Evolutionary conservation across 2,329 filamentous ascomycete species (phyloP).

Genomic region (Aspergillus quadricinctus): DNA sequence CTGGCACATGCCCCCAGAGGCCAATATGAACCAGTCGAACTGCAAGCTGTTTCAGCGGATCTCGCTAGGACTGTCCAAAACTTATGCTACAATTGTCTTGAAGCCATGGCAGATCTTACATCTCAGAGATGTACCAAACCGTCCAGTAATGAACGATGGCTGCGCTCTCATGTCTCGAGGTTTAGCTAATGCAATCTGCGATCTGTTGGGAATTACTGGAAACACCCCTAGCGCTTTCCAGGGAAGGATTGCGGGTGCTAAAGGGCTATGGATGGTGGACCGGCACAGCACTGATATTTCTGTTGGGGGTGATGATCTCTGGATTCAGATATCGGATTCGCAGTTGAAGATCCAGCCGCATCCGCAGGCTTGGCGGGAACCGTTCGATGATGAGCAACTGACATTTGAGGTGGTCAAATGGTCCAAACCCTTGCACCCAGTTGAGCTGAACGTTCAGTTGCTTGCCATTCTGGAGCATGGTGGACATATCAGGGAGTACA

Average conservation of each 20-base stretch:
- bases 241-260: slow-evolving; percentile 55
- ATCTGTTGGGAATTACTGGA: slow-evolving; percentile 36
- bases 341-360: slow-evolving; percentile 54
- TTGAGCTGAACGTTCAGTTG: slow-evolving; percentile 51
- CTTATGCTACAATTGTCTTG: slow-evolving; percentile 36
- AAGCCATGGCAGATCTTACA: slow-evolving; percentile 35
- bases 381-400: slow-evolving; percentile 42
- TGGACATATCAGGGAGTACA: slow-evolving; percentile 39
- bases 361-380: slow-evolving; percentile 28
- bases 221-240: slow-evolving; percentile 52
- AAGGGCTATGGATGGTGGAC: slow-evolving; percentile 59
- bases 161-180: slow-evolving; percentile 53
- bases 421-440: slow-evolving; percentile 41
- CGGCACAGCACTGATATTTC: slow-evolving; percentile 26
- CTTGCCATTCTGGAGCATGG: slow-evolving; percentile 53
- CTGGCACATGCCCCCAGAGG: slow-evolving; percentile 41
- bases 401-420: slow-evolving; percentile 54
- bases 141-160: slow-evolving; percentile 47
- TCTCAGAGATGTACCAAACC: slow-evolving; percentile 23
- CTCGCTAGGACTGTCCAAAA: slow-evolving; percentile 42
- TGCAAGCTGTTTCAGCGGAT: slow-evolving; percentile 45
- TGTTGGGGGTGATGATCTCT: slow-evolving; percentile 34
- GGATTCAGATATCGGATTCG: slow-evolving; percentile 55
- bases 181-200: slow-evolving; percentile 46
- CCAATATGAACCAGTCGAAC: slow-evolving; percentile 36